Base-by-base conservation (phyloP, 208 protist genomes). In the Jaenimonas drosophilae region DNA sequence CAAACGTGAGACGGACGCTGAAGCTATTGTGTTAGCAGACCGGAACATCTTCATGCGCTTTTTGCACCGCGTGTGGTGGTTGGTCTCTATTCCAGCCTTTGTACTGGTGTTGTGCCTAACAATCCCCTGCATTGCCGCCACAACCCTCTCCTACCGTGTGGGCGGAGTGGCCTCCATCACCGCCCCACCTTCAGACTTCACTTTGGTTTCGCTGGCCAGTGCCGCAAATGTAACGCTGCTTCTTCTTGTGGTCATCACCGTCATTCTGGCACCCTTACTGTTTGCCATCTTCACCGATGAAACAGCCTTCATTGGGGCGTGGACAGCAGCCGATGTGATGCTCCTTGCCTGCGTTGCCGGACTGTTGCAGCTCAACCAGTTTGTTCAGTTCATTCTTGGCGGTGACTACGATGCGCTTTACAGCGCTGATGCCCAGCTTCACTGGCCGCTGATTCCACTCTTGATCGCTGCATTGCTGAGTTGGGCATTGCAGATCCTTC, bases 351-450 rank as follows among this genome's bases (percentile, higher is more conserved):
- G 91, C 31, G 25, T 91, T 31, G 73, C 70, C 26, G 80, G 81
- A 9, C 48, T 93, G 2, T 27, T 93, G 11, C 66, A 94, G 61
- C 29, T 93, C 4, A 39, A 49, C 4, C 73, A 85, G 36, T 89
- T 94, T 49, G 67, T 88, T 7, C 33, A 64, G 2, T 93, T 90
- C 43, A 57, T 93, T 29, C 33, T 94, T 33, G 85, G 70, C 16
- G 17, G 0, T 2, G 36, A 41, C 2, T 43, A 64, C 36, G 29
- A 27, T 1, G 19, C 12, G 16, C 6, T 69, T 1, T 59, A 59
- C 32, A 25, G 9, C 9, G 61, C 48, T 7, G n/a, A 53, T 12
- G 40, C 61, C 17, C 1, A 51, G 2, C 49, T 69, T 20, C 61
- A 54, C 7, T 56, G 45, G 40, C 48, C 61, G 5, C 6, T 69